Conservation (phyloP, 805 yeast genomes). For the Hanseniaspora occidentalis region DNA sequence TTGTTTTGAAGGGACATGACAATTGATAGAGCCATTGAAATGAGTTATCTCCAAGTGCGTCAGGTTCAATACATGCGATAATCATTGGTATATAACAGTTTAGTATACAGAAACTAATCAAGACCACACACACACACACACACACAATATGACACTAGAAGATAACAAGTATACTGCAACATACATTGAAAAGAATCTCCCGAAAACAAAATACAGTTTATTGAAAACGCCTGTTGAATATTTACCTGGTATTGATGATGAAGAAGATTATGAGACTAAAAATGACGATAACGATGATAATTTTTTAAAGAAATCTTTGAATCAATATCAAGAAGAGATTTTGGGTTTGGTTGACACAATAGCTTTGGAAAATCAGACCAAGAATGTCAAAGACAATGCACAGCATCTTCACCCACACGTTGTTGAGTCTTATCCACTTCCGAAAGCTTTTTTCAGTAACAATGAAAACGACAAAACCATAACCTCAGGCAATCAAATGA, state of each 20-base stretch:
- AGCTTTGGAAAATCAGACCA: neutral
- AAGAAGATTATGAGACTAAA: neutral
- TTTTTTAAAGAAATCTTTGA: conserved; percentile 12
- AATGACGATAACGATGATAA: conserved; percentile 7
- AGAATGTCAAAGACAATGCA: neutral
- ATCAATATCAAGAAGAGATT: conserved; percentile 12
- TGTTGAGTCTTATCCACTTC: neutral
- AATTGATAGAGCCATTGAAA: no score
- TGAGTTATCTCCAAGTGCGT: no score
- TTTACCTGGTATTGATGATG: conserved; percentile 11
- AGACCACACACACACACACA: no score
- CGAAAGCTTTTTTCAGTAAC: neutral
- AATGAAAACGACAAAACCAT: neutral
- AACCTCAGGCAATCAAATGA: no score
- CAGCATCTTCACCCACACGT: neutral
- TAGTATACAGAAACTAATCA: no score
- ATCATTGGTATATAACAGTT: no score
- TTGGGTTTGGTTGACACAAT: conserved; percentile 12
- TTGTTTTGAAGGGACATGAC: no score
- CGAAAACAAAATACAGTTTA: neutral
- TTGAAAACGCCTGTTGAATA: conserved; percentile 8
- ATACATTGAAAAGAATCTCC: neutral
- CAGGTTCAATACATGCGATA: no score
- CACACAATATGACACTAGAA: neutral
- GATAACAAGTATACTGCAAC: neutral